These are phyloP conservation scores for Fusarium continuum DNA, from an alignment of 2,329 filamentous ascomycete genomes.

Conservation along the genomic window DNA sequence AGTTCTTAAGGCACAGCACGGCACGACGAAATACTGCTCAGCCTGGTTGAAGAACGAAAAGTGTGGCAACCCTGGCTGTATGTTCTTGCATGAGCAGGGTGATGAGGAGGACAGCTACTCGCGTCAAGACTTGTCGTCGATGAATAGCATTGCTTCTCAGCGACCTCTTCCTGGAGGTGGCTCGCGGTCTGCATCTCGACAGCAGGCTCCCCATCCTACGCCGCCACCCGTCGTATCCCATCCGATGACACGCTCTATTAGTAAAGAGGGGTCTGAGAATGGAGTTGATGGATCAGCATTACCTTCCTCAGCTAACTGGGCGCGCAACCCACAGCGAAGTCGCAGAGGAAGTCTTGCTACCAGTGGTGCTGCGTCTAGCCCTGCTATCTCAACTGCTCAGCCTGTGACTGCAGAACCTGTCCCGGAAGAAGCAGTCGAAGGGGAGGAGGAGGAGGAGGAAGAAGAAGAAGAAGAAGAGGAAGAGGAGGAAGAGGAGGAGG, in stretches of 20 bases:
- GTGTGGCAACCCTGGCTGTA: conserved; percentile 95
- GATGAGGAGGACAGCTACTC: conserved; percentile 98
- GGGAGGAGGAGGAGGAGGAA: conserved; percentile 39
- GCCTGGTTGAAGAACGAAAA: conserved; percentile 94
- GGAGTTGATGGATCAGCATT: conserved; percentile 87
- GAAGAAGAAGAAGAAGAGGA: background rate
- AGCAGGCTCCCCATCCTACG: conserved; percentile 54
- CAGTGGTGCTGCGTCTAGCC: conserved; percentile 83
- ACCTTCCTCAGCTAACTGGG: conserved; percentile 94
- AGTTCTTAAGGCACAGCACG: conserved; percentile 78
- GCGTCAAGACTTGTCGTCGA: conserved; percentile 90
- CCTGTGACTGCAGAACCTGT: conserved; percentile 62
- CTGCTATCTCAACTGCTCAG: conserved; percentile 71
- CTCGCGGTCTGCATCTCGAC: conserved; percentile 63
- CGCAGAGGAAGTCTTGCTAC: conserved; percentile 82
- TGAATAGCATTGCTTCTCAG: conserved; percentile 89
- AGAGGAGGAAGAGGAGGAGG: background rate
- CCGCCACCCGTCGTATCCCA: conserved; percentile 58
- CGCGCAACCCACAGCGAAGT: conserved; percentile 73
- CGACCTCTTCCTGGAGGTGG: conserved; percentile 67
- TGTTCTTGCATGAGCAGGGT: conserved; percentile 98
- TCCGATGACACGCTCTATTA: conserved; percentile 78
- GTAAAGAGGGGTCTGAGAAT: conserved; percentile 77
- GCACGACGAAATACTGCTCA: conserved; percentile 98
- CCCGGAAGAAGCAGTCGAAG: conserved; percentile 54